Evolutionary conservation across 371 early-diverging fungal genomes (phyloP), one percentile per base, ranked within the genome.

Genomic region (Nematocida major): DNA sequence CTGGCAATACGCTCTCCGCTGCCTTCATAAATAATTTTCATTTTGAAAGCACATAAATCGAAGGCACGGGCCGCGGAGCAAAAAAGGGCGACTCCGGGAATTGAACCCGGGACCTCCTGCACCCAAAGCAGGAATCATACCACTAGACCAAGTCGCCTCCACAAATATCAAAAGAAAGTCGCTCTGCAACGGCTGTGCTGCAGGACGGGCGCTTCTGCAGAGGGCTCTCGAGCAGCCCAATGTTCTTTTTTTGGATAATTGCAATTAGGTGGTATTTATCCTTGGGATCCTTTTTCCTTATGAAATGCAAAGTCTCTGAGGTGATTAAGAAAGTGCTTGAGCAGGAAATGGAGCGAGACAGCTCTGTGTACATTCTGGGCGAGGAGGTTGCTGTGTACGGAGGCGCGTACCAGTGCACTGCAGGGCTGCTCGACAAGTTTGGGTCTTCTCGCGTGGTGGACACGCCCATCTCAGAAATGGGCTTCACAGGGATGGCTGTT

Each of bases 401-500:
- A 83, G 98, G 98, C 81, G 95, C 96, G 59, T 94, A 96, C 89
- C 95, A 95, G 89, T 93, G 95, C 57, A 91, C 96, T 81, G 92
- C 91, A 86, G 96, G 95, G 45, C 89, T 98, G 36, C 85, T 93
- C 79, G 94, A 94, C 85, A 96, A 95, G 88, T 96, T 90, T 82
- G 97, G 97, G 24, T 88, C 91, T 26, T 88, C 90, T 87, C 90
- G 97, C 68, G 93, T 98, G 30, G 89, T 95, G 59, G 98, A 98
- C 86, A 96, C 97, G 54, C 98, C 98, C 36, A 98, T 98, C 78
- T 95, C 95, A 43, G 98, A 98, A 86, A 91, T 92, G 87, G 97
- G 97, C 66, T 94, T 98, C 82, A 92, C 95, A 78, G 98, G 98
- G 84, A 84, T 98, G 66, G 98, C 96, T 81, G 90, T 94, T 51